These are phyloP conservation scores for Penicillium cosmopolitanum DNA, from an alignment of 495 filamentous ascomycete species.

Conservation along the genomic window DNA sequence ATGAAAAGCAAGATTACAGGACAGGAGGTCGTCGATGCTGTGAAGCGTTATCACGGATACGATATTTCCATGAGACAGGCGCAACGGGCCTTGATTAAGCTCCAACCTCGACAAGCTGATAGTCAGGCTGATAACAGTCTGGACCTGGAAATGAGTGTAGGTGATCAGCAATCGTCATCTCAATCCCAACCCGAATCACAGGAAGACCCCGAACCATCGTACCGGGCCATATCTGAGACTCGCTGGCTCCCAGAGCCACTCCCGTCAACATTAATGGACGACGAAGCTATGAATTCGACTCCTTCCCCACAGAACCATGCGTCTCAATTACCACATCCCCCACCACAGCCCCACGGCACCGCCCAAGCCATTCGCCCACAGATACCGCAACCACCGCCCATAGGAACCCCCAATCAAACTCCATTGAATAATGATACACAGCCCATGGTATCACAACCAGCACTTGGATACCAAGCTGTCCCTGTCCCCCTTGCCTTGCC, in stretches of 20 bases:
- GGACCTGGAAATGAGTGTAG: slow-evolving; percentile 27
- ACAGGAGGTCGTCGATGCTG: slow-evolving; percentile 46
- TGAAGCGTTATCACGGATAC: slow-evolving; percentile 53
- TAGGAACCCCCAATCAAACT: slow-evolving; percentile 27
- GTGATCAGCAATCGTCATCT: slow-evolving; percentile 26
- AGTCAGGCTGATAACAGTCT: slow-evolving; percentile 26
- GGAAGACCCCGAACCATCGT: slow-evolving; percentile 25
- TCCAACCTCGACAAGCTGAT: slow-evolving; percentile 38
- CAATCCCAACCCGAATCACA: slow-evolving; percentile 28
- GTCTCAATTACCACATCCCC: slow-evolving; percentile 16
- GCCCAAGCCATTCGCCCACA: slow-evolving; percentile 31
- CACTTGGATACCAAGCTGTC: slow-evolving; percentile 26
- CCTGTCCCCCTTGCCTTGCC: slow-evolving; percentile 26
- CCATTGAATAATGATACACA: slow-evolving; percentile 25
- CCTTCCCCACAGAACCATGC: slow-evolving; percentile 29
- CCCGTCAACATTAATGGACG: slow-evolving; percentile 33
- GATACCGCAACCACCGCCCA: slow-evolving; percentile 26
- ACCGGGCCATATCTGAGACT: slow-evolving; percentile 34
- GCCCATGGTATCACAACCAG: slow-evolving; percentile 27
- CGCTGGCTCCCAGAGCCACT: slow-evolving; percentile 44
- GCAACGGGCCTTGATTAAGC: slow-evolving; percentile 46
- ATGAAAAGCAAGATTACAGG: slow-evolving; percentile 45
- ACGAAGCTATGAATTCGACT: slow-evolving; percentile 29
- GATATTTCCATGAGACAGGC: slow-evolving; percentile 52
- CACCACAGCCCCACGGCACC: slow-evolving; percentile 18